Base-by-base conservation (phyloP, 345 rosid species). In the Citropsis articulata region DNA sequence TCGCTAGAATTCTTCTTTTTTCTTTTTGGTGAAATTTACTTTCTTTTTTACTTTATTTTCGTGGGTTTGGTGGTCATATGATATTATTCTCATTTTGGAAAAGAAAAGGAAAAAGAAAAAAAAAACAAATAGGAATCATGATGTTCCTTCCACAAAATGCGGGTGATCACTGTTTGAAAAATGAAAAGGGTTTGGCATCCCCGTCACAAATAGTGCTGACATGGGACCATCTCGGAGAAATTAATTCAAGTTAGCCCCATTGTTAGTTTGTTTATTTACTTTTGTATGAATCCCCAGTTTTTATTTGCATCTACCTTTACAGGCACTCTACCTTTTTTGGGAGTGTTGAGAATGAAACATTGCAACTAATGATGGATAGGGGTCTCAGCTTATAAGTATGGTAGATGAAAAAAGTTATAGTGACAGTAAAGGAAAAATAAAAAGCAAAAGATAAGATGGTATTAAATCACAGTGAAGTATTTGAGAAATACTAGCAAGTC, bases 141-240 rank as follows among this genome's bases (percentile, higher is more conserved):
- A 80, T 75, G 55, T 30, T 70, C 77, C 53, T 30, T 71, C 80
- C 65, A 78, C 69, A 77, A 79, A 61, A 50, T 67, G 80, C 72
- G 79, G 77, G 72, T 69, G 55, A 57, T 69, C 71, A 24, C 28
- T 9, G 33, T 65, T 65, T 28, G 67, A 62, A 57, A 45, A 27
- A 9, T 50, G 59, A 68, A 68, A 61, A 40, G 60, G 66, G 53
- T n/a, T 57, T 50, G 66, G 70, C 8, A 36, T 16, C 67, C 22
- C 67, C 64, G 31, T 28, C 73, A 12, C 63, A 56, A 4, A n/a
- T 19, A n/a, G 66, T 75, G 81, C 30, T 71, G 71, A 57, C 4
- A 30, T 66, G 82, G 85, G 85, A 30, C 87, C 84, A 75, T 45
- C 27, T 56, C 33, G 73, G 75, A 72, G 75, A 61, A 50, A 38